Conservation (phyloP, 192 early-diverging fungal species). For the Coemansia sp. region DNA sequence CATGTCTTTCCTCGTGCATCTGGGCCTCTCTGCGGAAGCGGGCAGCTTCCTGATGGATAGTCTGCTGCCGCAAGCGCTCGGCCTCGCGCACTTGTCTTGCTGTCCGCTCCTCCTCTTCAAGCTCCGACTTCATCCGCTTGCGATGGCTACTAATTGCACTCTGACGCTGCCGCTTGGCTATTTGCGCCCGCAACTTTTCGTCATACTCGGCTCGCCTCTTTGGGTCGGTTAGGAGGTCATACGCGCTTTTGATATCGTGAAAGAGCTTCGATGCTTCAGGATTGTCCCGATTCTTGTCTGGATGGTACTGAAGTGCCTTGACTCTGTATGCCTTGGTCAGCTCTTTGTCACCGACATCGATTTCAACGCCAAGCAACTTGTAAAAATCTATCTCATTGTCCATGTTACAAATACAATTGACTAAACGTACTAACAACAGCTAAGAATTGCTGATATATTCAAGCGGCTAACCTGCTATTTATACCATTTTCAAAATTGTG, state of each 20-base stretch:
- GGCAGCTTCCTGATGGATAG: conserved; percentile 25
- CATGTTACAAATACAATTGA: background rate
- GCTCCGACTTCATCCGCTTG: conserved; percentile 47
- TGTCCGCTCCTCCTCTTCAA: conserved; percentile 26
- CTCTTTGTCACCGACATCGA: conserved; percentile 71
- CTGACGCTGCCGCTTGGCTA: conserved; percentile 47
- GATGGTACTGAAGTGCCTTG: conserved; percentile 84
- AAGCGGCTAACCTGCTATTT: too few species aligned
- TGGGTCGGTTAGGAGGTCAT: conserved; percentile 33
- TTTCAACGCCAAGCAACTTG: conserved; percentile 76
- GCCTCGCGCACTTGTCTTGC: conserved; percentile 15
- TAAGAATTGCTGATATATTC: too few species aligned
- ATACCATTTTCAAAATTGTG: too few species aligned
- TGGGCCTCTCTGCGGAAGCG: conserved; percentile 30
- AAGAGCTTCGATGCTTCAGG: conserved; percentile 28
- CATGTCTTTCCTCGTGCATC: conserved; percentile 19
- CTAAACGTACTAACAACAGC: too few species aligned
- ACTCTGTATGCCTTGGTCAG: conserved; percentile 76
- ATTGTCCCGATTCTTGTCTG: conserved; percentile 77
- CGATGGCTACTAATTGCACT: conserved; percentile 23
- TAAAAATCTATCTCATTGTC: conserved; percentile 55
- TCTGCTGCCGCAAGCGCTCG: conserved; percentile 11
- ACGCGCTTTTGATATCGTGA: conserved; percentile 35
- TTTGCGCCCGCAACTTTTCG: conserved; percentile 18
- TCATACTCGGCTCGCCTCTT: conserved; percentile 29